Base-by-base conservation (phyloP, 805 yeast species). In the Maudiozyma pseudohumilis region DNA sequence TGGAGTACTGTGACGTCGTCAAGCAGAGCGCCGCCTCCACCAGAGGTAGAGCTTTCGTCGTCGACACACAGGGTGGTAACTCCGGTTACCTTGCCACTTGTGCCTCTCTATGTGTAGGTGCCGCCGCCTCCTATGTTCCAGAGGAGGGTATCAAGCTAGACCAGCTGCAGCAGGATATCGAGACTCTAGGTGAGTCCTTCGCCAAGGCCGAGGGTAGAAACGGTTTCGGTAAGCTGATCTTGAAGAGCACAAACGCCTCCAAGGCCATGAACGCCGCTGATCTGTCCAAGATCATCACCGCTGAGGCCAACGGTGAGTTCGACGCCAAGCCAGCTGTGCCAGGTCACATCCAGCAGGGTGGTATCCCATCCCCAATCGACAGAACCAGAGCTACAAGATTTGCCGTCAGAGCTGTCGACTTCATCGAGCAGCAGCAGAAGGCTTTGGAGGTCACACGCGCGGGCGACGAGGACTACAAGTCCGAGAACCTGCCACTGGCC, bases 311-410 rank as follows among this genome's bases (percentile, higher is more conserved):
- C 16, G 79, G 80, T 24, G 68, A 74, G 49, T 83, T 80, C 47
- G 89, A 82, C 49, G 76, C 85, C 17, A 77, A 79, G 57, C 75
- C 88, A 6, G 92, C 92, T 10, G 69, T 79, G 39, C 94, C 94
- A 18, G 92, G 94, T 17, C 94, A 82, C 55, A 88, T 82, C 23
- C 92, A 83, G 63, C 94, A 83, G 57, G 94, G 94, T 54, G 78
- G 77, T 36, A 63, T 75, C 22, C 92, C 94, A 40, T 72, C 85
- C 0, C 72, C 88, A 23, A 78, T 80, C 57, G 94, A 83, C 58
- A 68, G 94, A 63, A 76, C 81, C 2, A 68, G 77, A 50, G 88
- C 85, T 6, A 74, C 81, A 3, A 72, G 85, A 55, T 74, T 77
- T 44, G 80, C 87, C 0, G 70, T 80, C 36, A 73, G 72, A 53